A percentile compares a stretch with the other conserved stretches of the same genome.
Evolutionary conservation across 257 asterid genomes (phyloP).

Genomic region (Voacanga thouarsii): DNA sequence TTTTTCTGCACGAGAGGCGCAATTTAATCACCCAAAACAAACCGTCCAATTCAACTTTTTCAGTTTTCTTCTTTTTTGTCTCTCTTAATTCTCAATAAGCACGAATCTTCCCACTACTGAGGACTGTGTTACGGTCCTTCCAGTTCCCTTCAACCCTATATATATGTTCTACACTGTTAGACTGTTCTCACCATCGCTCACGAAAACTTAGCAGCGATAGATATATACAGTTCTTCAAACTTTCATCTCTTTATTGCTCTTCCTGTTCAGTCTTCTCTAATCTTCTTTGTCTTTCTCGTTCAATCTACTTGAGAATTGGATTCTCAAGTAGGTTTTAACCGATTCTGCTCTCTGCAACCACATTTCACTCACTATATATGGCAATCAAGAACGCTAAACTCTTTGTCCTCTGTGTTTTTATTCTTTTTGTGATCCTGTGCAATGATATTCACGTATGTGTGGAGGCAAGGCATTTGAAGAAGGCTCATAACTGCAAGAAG

Average conservation of each 20-base stretch:
- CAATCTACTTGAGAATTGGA: too few species aligned
- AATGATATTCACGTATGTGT: constrained; percentile 21
- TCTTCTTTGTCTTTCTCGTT: too few species aligned
- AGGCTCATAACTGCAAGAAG: constrained; percentile 17
- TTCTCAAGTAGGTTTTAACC: too few species aligned
- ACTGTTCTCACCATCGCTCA: constrained; percentile 2
- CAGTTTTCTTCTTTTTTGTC: neutral
- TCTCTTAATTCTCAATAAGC: neutral
- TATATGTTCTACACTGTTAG: neutral
- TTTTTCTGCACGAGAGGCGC: constrained; percentile 1
- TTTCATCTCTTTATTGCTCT: too few species aligned
- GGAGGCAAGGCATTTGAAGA: constrained; percentile 32
- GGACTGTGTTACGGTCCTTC: constrained; percentile 13
- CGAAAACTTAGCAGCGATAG: neutral
- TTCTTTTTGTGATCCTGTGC: constrained; percentile 22
- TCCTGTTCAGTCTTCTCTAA: too few species aligned
- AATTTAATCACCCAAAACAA: neutral
- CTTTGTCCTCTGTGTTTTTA: constrained; percentile 4
- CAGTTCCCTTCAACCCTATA: neutral
- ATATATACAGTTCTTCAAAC: neutral
- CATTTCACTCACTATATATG: neutral
- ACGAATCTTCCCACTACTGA: constrained; percentile 10
- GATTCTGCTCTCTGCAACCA: too few species aligned
- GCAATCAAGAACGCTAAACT: constrained; percentile 4
- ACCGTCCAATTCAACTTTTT: constrained; percentile 10